These are phyloP conservation scores for Inga laurina DNA, from an alignment of 306 rosid species.

Conservation along the genomic window DNA sequence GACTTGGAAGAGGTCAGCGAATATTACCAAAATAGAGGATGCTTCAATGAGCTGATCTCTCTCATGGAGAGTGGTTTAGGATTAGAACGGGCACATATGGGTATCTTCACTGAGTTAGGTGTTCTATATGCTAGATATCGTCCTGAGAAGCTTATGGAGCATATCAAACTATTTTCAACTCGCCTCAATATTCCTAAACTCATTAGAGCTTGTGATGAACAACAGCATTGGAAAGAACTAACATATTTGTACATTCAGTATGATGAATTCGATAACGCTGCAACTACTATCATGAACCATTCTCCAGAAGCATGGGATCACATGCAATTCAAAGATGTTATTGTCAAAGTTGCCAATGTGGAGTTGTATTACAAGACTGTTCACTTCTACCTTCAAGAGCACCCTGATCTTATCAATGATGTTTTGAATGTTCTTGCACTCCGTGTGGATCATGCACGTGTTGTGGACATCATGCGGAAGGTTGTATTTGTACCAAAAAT, in stretches of 20 bases:
- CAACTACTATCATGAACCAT: constrained; percentile 98
- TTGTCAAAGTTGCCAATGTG: constrained; percentile 93
- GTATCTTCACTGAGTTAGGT: constrained; percentile 97
- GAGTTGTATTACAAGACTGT: constrained; percentile 96
- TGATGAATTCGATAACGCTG: constrained; percentile 98
- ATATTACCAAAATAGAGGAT: constrained; percentile 97
- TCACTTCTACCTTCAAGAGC: constrained; percentile 98
- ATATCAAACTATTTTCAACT: constrained; percentile 90
- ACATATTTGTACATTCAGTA: constrained; percentile 96
- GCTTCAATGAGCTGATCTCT: constrained; percentile 95
- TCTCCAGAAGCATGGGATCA: constrained; percentile 99
- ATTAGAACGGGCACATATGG: constrained; percentile 98
- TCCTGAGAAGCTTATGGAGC: constrained; percentile 99
- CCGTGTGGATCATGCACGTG: constrained; percentile 98
- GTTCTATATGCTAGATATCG: constrained; percentile 99
- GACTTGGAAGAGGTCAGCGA: constrained; percentile 99
- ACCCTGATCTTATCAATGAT: constrained; percentile 97
- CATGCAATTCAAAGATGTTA: constrained; percentile 96
- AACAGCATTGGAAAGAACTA: constrained; percentile 97
- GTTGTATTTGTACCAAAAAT: constrained; percentile 38
- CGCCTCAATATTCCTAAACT: constrained; percentile 97
- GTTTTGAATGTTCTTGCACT: constrained; percentile 96
- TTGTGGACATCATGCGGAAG: constrained; percentile 98
- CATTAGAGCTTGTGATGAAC: constrained; percentile 98
- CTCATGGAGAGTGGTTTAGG: constrained; percentile 99